Percentiles rank a stretch among this genome's conserved stretches.
Evolutionary conservation across 75 land plant genomes (phyloP).

Genomic region (Ceratopteris richardii): DNA sequence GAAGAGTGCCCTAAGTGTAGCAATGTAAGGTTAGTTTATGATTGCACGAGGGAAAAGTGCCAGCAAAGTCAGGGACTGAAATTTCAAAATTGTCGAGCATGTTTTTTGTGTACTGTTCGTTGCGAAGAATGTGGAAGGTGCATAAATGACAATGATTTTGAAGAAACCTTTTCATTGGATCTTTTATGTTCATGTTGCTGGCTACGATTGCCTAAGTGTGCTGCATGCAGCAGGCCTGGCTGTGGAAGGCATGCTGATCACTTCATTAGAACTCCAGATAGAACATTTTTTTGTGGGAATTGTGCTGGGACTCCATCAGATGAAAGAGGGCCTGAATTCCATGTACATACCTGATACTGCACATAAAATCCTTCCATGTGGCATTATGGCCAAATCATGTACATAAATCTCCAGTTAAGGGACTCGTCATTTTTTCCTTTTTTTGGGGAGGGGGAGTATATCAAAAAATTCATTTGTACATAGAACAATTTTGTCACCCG

Average conservation of each 20-base stretch:
- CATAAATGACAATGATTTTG: conserved; percentile 48
- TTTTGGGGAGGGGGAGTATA: neutral
- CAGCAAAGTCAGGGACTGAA: conserved; percentile 13
- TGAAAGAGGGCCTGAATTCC: neutral
- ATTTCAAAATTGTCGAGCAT: conserved; percentile 49
- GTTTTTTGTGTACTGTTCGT: conserved; percentile 62
- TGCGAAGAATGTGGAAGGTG: conserved; percentile 75
- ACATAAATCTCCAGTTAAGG: no score
- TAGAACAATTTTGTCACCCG: conserved; percentile 3
- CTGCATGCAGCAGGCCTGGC: conserved; percentile 19
- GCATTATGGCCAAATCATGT: neutral
- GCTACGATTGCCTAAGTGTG: conserved; percentile 37
- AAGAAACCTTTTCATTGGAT: conserved; percentile 70
- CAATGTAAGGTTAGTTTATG: conserved; percentile 56
- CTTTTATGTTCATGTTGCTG: conserved; percentile 52
- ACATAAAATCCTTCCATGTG: neutral
- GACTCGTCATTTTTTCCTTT: neutral
- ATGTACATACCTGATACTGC: neutral
- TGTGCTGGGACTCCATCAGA: neutral
- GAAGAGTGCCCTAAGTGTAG: conserved; percentile 69
- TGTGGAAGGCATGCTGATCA: conserved; percentile 12
- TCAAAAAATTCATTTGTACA: conserved; percentile 1
- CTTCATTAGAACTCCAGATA: neutral
- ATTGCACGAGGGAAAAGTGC: conserved; percentile 59
- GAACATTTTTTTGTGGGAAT: neutral